Base-by-base conservation (phyloP, 345 rosid genomes). In the Populus alba region DNA sequence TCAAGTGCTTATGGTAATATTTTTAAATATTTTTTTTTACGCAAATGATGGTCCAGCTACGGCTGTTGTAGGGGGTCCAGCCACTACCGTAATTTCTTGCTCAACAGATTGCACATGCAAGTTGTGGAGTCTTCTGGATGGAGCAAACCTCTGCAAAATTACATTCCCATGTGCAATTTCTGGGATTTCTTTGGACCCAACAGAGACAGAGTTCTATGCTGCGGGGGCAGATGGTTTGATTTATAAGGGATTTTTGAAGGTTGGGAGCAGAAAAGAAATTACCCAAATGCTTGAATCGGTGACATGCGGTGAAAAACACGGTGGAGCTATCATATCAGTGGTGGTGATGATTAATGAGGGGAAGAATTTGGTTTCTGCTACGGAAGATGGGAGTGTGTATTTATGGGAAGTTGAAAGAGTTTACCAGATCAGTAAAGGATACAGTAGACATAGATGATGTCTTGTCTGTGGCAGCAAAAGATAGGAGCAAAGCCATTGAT, bases 1-100 rank as follows among this genome's bases (percentile, higher is more conserved):
- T 27, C 27, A 27, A 27, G 27, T 27, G 27, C 27, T 27, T 27
- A 27, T 27, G 27, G 27, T 27, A 27, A 27, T 27, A 27, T 0
- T 27, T 27, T 27, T 27, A 27, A 27, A 27, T 27, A 27, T 27
- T 27, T 27, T 27, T 27, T 27, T 27, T 71, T 61, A 7, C 20
- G 90, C 90, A 1, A 89, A 87, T 80, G 81, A 78, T 25, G 85
- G 78, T 23, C 86, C 90, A 2, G 86, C 85, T 37, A 84, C 87
- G 8, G 68, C 78, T 45, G 79, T 84, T 35, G 51, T 20, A 68
- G 22, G 74, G 84, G 81, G 12, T 66, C 66, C 13, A 59, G 70
- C 63, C 76, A 72, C 27, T 3, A 72, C 68, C 7, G 43, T 84
- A 25, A 49, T 82, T n/a, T 80, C 88, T 57, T 80, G 83, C 49